These are phyloP conservation scores for Candida berthetii DNA, from an alignment of 805 yeast genomes.

Conservation along the genomic window DNA sequence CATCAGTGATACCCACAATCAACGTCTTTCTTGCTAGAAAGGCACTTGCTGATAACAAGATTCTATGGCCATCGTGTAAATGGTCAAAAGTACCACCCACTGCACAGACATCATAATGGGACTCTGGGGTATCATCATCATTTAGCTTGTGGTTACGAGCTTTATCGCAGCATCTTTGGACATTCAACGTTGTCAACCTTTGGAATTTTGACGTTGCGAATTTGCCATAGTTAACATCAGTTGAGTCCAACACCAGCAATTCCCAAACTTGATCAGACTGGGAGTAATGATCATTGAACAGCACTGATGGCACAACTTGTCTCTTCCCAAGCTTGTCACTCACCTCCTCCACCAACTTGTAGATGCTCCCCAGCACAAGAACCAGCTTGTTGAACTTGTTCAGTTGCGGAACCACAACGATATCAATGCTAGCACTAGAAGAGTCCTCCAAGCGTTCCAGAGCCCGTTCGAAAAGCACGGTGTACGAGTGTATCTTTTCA, in stretches of 20 bases:
- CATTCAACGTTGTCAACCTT: constrained; percentile 2
- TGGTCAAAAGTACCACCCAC: constrained; percentile 98
- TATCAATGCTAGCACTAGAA: constrained; percentile 4
- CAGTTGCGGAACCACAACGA: constrained; percentile 9
- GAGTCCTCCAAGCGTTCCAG: constrained; percentile 3
- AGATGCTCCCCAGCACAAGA: neutral
- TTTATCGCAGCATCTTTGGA: constrained; percentile 1
- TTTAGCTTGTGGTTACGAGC: constrained; percentile 3
- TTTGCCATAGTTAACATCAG: constrained; percentile 7
- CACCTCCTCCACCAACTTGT: neutral
- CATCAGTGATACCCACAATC: constrained; percentile 83
- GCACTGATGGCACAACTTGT: constrained; percentile 10
- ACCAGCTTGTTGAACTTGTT: too few species aligned
- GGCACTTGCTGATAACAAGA: constrained; percentile 66
- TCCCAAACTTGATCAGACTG: constrained; percentile 16
- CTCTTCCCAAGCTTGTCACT: constrained; percentile 4
- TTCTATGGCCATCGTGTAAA: constrained; percentile 91
- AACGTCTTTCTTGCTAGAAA: constrained; percentile 49
- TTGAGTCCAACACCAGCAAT: constrained; percentile 7
- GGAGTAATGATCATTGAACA: constrained; percentile 18
- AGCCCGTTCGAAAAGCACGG: constrained; percentile 13
- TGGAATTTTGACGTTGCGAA: constrained; percentile 9
- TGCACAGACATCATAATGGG: constrained; percentile 38
- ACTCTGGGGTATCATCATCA: constrained; percentile 14
- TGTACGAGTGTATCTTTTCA: constrained; percentile 11